These are phyloP conservation scores for Fusarium newnesense DNA, from an alignment of 2,329 filamentous ascomycete genomes.

Conservation along the genomic window DNA sequence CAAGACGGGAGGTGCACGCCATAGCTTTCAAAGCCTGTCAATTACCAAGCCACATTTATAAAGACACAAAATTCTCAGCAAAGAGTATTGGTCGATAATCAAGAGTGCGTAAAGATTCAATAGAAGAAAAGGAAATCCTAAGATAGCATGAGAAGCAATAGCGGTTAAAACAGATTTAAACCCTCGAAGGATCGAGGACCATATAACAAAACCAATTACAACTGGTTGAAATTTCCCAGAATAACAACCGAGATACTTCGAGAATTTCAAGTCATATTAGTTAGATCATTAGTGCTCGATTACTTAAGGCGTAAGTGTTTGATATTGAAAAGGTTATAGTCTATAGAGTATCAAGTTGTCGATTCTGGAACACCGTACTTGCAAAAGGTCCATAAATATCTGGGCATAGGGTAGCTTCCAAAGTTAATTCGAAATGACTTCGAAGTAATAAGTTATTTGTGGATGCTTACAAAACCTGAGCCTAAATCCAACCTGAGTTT, in stretches of 20 bases:
- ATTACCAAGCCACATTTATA: not conserved
- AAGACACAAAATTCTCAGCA: accelerated
- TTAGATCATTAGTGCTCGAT: accelerated
- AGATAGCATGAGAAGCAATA: not conserved
- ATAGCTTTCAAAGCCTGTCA: too few species aligned
- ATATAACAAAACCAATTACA: accelerated
- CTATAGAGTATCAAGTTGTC: not conserved
- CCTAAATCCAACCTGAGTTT: accelerated
- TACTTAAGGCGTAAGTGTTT: not conserved
- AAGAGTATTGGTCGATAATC: accelerated
- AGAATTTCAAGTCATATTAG: accelerated
- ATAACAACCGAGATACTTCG: accelerated
- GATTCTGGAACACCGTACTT: accelerated
- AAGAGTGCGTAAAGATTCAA: not conserved
- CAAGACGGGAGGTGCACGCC: conserved; percentile 12
- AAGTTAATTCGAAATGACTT: not conserved
- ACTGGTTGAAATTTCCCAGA: accelerated
- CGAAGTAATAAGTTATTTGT: accelerated
- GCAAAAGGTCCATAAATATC: not conserved
- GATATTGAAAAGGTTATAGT: not conserved
- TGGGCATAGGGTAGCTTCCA: not conserved
- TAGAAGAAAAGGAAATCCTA: not conserved
- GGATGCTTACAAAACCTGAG: accelerated
- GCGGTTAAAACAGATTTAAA: accelerated
- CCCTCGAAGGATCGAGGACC: accelerated